Evolutionary conservation across 257 asterid species (phyloP), one percentile per base, ranked within the genome.

Genomic region (Ocimum tenuiflorum): DNA sequence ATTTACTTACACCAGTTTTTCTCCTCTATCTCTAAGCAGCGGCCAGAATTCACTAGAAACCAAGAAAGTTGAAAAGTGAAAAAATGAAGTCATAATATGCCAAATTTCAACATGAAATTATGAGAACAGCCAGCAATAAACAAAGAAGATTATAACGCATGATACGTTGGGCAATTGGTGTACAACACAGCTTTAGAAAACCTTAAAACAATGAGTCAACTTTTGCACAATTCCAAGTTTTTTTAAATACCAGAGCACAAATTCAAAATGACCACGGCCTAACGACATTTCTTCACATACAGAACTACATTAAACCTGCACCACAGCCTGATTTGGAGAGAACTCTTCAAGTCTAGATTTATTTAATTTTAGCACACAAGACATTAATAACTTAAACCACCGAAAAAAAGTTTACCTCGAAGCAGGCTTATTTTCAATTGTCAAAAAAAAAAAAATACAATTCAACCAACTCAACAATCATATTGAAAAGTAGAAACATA

Each of bases 311-410:
- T 53, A 68, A 64, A 61, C 36, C 61, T 46, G 15, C 68, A 64
- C 55, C 54, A 38, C 22, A 13, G 35, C 46, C 71, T 65, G 70
- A 67, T 57, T 38, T 49, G 45, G 68, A 18, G 11, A 72, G 53
- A 65, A 68, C 18, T 73, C 77, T 58, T 72, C 78, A 67, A 60
- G 73, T 58, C 80, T 60, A 73, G 66, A 72, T 55, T 45, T 43
- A 75, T 57, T 22, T 15, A 59, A 70, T 71, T n/a, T n/a, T n/a
- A n/a, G n/a, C 54, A 24, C 58, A 47, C 2, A 52, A 42, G 54
- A 64, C 14, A 75, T 60, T 72, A 58, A 58, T 70, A 49, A 62
- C 54, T 53, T 13, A 47, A 66, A 17, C 22, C 53, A 23, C 77
- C 60, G 71, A 64, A 66, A 51, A 60, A 75, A 63, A 75, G 74